Evolutionary conservation across 2,329 filamentous ascomycete species (phyloP).

Genomic region (Exophiala phaeomuriformis): DNA sequence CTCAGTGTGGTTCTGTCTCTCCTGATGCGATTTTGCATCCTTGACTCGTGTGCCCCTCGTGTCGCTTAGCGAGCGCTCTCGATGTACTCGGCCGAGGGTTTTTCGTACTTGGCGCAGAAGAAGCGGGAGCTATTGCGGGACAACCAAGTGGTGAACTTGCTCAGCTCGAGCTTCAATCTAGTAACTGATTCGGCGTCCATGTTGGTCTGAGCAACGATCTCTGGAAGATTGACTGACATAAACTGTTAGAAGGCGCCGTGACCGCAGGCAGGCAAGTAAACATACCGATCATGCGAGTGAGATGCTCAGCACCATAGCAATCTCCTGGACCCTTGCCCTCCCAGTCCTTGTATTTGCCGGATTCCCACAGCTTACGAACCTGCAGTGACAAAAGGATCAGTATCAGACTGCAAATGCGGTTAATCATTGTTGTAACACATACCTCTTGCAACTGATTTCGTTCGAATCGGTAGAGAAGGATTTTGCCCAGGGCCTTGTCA

Average conservation of each 20-base stretch:
- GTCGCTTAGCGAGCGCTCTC: slow-evolving; percentile 16
- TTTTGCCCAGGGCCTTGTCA: slow-evolving; percentile 77
- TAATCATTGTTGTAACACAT: not conserved
- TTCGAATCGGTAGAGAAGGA: slow-evolving; percentile 91
- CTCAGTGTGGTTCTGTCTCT: not conserved
- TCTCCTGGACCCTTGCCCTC: slow-evolving; percentile 67
- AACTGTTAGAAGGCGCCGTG: not conserved
- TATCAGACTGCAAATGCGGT: not conserved
- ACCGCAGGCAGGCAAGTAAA: slow-evolving; percentile 12
- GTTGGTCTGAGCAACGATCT: slow-evolving; percentile 93
- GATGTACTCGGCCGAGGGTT: slow-evolving; percentile 29
- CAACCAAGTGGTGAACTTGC: slow-evolving; percentile 80
- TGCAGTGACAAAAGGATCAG: slow-evolving; percentile 32
- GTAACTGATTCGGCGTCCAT: slow-evolving; percentile 91
- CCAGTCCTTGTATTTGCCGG: slow-evolving; percentile 51
- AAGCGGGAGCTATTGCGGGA: slow-evolving; percentile 67
- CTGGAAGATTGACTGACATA: slow-evolving; percentile 70
- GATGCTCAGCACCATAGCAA: slow-evolving; percentile 87
- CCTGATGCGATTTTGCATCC: not conserved
- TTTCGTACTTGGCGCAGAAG: slow-evolving; percentile 50
- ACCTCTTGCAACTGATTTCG: slow-evolving; percentile 64
- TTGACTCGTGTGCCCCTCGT: not conserved
- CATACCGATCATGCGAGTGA: slow-evolving; percentile 80
- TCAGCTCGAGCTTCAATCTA: slow-evolving; percentile 79
- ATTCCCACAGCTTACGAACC: slow-evolving; percentile 62